These are phyloP conservation scores for Flaveria brownii DNA, from an alignment of 129 eudicot genomes.

Conservation along the genomic window DNA sequence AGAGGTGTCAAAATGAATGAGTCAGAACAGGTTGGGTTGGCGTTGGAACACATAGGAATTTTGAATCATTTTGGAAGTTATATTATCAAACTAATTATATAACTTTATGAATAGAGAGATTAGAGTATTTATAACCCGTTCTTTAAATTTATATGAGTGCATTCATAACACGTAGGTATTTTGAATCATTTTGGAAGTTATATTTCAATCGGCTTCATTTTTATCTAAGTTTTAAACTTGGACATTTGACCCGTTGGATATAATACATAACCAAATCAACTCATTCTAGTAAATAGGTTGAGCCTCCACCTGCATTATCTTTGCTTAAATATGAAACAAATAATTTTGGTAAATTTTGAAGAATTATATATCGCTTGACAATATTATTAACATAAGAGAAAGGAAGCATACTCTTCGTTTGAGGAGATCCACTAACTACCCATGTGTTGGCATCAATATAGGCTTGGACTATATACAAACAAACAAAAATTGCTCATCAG, in stretches of 20 bases:
- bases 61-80: background rate
- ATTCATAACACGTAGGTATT: no score
- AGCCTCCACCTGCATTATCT: background rate
- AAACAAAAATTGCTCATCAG: background rate
- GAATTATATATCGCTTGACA: background rate
- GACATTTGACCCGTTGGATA: background rate
- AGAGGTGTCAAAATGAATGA: background rate
- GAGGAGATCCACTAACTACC: conserved; percentile 93
- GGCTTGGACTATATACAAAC: conserved; percentile 68
- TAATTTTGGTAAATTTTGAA: background rate
- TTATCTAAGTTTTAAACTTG: background rate
- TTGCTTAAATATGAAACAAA: background rate
- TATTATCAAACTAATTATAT: no score
- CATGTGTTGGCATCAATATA: conserved; percentile 90
- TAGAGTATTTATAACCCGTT: no score
- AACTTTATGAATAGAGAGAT: no score
- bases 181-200: no score
- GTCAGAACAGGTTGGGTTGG: background rate
- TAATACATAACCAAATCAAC: background rate
- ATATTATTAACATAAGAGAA: background rate
- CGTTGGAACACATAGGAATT: no score
- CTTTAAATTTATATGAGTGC: no score
- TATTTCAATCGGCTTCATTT: background rate
- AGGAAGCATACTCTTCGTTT: conserved; percentile 71
- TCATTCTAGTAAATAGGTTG: background rate